Evolutionary conservation across 78 protist genomes (phyloP), one percentile per base, ranked within the genome.

Genomic region (Anaeramoeba ignava): DNA sequence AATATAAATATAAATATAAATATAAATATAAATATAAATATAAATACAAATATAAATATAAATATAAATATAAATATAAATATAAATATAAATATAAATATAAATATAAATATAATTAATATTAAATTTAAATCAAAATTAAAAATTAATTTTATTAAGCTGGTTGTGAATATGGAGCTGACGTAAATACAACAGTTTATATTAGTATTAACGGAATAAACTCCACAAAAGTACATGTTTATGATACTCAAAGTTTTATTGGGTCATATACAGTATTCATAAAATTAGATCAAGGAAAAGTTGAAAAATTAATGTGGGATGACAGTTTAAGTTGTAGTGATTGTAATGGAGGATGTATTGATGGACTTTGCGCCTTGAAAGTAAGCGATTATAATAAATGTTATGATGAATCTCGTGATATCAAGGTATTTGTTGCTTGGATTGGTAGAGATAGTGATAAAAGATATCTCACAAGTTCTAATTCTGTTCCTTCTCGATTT

Each of bases 391-490:
- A 54, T 17, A 17, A 54, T 17, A 17, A 54, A 27, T 54, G 73
- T 17, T 27, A 54, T 27, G 8, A 8, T 27, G 17, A 54, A 8
- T 8, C 73, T 27, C 8, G 73, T 27, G 73, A 54, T 54, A 27
- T 54, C 8, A 54, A 54, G 17, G 73, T 54, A 54, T 54, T 54
- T 54, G 73, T 54, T 54, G 73, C 73, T 54, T 54, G 73, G 73
- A 54, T 54, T 54, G 73, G 73, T 54, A 54, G 36, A 54, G 73
- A 54, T 54, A 54, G 73, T 54, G 73, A 54, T 17, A 17, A 17
- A 27, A 17, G 17, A 27, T 54, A 54, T 54, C 8, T 54, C 36
- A 54, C 73, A 8, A 27, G 36, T 27, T 8, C 73, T 54, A 54
- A 54, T 17, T 27, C 73, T 27, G 17, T 54, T 27, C 73, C 73